A percentile compares a stretch with the other conserved stretches of the same genome.
phyloP scores from a whole-genome alignment of 305 asterid species.

The Fraxinus floribunda region DNA sequence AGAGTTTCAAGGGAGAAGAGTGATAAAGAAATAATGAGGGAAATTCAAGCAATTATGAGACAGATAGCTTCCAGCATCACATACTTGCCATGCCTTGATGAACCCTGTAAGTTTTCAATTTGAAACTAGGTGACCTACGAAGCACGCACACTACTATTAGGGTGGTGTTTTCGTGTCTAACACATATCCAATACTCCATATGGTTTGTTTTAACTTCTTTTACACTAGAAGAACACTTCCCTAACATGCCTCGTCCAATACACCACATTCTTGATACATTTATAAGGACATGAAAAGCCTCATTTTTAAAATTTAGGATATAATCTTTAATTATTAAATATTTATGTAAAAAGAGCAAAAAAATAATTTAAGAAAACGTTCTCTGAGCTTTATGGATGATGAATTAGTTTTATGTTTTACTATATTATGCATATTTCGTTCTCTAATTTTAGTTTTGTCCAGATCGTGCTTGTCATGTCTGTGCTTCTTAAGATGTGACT shows the following conservation, averaged over 20 bases:
- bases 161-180: neutral
- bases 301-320: neutral
- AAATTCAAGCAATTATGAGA: slow-evolving; percentile 93
- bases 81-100: slow-evolving; percentile 91
- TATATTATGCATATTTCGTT: neutral
- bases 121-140: neutral
- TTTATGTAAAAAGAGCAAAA: neutral
- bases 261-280: neutral
- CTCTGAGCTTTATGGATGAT: neutral
- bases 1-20: slow-evolving; percentile 85
- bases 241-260: too few species aligned
- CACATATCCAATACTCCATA: neutral
- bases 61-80: slow-evolving; percentile 94
- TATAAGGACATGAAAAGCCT: neutral
- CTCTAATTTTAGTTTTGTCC: neutral
- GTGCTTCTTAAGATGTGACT: neutral
- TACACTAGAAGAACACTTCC: neutral
- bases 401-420: neutral
- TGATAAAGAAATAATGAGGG: slow-evolving; percentile 91
- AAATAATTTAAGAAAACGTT: neutral
- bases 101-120: slow-evolving; percentile 56
- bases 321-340: neutral
- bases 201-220: neutral
- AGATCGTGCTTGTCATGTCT: neutral
- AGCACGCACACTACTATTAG: neutral